Base-by-base conservation (phyloP, 2,329 filamentous ascomycete genomes). In the Microdochium nivale region DNA sequence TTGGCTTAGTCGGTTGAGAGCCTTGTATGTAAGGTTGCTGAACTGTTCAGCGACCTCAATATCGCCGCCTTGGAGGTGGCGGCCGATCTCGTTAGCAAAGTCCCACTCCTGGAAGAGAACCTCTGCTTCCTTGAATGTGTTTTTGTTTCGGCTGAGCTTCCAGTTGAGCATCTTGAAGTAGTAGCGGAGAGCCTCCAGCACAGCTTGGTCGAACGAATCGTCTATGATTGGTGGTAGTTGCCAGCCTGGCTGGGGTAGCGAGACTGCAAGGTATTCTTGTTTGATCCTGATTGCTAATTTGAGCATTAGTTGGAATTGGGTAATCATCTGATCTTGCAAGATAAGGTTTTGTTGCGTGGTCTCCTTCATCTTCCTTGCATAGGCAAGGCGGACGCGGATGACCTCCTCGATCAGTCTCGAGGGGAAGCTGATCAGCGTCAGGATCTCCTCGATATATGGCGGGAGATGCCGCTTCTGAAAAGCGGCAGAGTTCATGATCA, bases 91-190 rank as follows among this genome's bases (percentile, higher is more conserved):
- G 62, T 97, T 97, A 50, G 88, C 95, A 63, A 97, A 97, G 52
- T 90, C 90, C 94, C 94, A 99, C 69, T 99, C 94, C 62, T 96
- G 90, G 65, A 96, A 95, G 48, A 99, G 73, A 57, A 99, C 87
- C 74, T 99, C 94, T 7, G 94, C 94, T 68, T 99, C 94, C 65
- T 97, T 97, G 79, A 99, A 99, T 0, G 91, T 96, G 70, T 97
- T 99, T 68, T 96, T 97, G 74, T 97, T 97, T 52, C 90, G 89
- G 60, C 88, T 91, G 50, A 99, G 75, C 68, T 97, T 97, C 90
- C 91, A 97, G 65, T 97, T 96, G 46, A 99, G 76, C 80, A 99
- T 91, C 67, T 92, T 94, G 78, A 99, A 99, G 70, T 99, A 99
- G 68, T 96, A 97, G 66, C 92, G 95, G 59, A 99, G 75, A 0